Evolutionary conservation across 306 rosid genomes (phyloP), one percentile per base, ranked within the genome.

Genomic region (Begonia masoniana): DNA sequence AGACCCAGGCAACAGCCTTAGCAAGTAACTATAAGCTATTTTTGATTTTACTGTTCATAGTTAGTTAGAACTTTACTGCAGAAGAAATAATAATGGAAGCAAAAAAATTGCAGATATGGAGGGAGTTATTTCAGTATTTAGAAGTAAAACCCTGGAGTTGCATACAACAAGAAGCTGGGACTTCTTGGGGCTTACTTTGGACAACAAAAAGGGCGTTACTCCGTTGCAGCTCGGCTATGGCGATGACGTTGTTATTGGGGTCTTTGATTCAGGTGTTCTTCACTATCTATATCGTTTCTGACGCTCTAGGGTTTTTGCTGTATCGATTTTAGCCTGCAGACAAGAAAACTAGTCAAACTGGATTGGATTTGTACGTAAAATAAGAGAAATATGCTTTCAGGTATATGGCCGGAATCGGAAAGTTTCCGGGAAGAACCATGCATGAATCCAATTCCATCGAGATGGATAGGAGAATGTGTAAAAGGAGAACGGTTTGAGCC

Each of bases 101-200:
- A 23, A 19, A 35, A 9, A 56, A 71, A 15, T 71, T 45, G 74
- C 74, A 79, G 85, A 69, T 50, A 69, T 71, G 74, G 62, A 66
- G 52, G 82, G 21, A 63, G 85, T 79, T 55, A 64, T 79, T 63
- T 79, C 82, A 15, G 68, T 75, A 35, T 79, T 79, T 41, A 55
- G 58, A 63, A 79, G 85, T 70, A 69, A 49, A 70, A 66, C 66
- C 21, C 14, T 67, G 62, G 19, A 51, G 45, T 43, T 73, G 56
- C 76, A 72, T 59, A 79, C 85, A 48, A 79, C 82, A 42, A 72
- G 85, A 73, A 79, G 82, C 51, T 79, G 85, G 85, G 79, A 79
- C 59, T 79, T 79, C 65, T 35, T 79, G 48, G 76, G 73, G 12
- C 76, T 79, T 46, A 51, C 74, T 52, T 54, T 74, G 59, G 59